A percentile compares a stretch with the other conserved stretches of the same genome.
phyloP scores from a whole-genome alignment of 1,284 basidiomycete genomes.

The Trichosporon faecale region DNA sequence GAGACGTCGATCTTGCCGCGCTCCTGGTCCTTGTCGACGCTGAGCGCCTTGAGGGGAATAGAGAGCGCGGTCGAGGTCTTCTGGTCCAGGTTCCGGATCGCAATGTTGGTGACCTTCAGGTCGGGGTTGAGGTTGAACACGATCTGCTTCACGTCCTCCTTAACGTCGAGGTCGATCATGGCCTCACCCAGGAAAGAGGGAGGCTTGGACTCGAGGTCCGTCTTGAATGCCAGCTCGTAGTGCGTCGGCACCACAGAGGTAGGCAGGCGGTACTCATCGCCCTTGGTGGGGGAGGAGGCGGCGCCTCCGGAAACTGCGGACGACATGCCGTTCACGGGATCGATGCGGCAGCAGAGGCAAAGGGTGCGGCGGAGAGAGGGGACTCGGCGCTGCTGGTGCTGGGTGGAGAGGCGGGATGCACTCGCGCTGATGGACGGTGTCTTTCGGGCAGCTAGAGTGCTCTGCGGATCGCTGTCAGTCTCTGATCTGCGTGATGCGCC shows the following conservation, averaged over 20 bases:
- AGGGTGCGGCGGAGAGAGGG: slow-evolving; percentile 15
- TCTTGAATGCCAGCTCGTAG: slow-evolving; percentile 77
- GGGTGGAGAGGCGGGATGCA: not conserved
- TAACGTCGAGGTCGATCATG: slow-evolving; percentile 71
- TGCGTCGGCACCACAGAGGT: slow-evolving; percentile 62
- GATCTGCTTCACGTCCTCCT: slow-evolving; percentile 62
- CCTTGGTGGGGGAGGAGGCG: slow-evolving; percentile 17
- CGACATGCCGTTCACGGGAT: slow-evolving; percentile 16
- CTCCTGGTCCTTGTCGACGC: slow-evolving; percentile 63
- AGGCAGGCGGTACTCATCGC: slow-evolving; percentile 66
- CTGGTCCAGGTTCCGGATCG: slow-evolving; percentile 62
- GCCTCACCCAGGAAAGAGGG: slow-evolving; percentile 70
- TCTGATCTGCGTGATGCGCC: not conserved
- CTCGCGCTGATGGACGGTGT: not conserved
- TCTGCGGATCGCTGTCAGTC: not conserved
- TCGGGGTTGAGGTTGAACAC: slow-evolving; percentile 67
- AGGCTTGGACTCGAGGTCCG: slow-evolving; percentile 69
- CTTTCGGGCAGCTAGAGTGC: not conserved
- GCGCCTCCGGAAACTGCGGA: slow-evolving; percentile 32
- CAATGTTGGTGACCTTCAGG: slow-evolving; percentile 66
- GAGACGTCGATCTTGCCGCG: slow-evolving; percentile 63
- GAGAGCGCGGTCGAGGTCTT: slow-evolving; percentile 59
- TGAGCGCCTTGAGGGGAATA: slow-evolving; percentile 50
- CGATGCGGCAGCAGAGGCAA: slow-evolving; percentile 25
- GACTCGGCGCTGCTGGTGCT: not conserved